A percentile compares a stretch with the other conserved stretches of the same genome.
Conservation (phyloP, 352 stramenopile species). For the Phytophthora cryptogea region DNA sequence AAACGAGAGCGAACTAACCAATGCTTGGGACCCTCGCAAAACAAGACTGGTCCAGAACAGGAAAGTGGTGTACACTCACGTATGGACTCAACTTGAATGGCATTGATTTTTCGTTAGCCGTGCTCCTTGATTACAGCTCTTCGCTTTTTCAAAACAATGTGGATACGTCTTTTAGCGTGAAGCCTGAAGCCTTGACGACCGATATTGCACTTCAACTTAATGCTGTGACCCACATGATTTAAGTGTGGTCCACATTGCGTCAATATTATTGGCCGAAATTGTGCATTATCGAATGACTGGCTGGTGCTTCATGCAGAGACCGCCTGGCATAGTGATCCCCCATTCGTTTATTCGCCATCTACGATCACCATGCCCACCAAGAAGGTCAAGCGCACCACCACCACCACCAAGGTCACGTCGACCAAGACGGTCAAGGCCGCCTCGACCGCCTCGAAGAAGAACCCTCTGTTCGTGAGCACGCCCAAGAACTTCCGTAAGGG, state of each 20-base stretch:
- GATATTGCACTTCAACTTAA: constrained; percentile 8
- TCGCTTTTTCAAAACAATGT: too few species aligned
- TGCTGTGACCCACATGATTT: neutral
- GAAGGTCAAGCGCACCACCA: constrained; percentile 86
- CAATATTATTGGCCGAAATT: constrained; percentile 25
- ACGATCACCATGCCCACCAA: constrained; percentile 86
- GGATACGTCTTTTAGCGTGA: too few species aligned
- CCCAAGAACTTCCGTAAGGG: constrained; percentile 97
- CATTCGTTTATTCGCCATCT: constrained; percentile 90
- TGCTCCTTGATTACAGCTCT: too few species aligned
- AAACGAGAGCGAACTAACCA: too few species aligned
- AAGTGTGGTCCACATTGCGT: constrained; percentile 2
- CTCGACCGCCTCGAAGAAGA: constrained; percentile 75
- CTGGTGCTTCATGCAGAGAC: constrained; percentile 13
- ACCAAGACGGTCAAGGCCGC: constrained; percentile 76
- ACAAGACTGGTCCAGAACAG: too few species aligned
- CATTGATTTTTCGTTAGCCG: too few species aligned
- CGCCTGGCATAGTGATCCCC: neutral
- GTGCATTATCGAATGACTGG: constrained; percentile 32
- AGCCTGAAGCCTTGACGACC: too few species aligned
- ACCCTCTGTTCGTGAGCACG: constrained; percentile 94
- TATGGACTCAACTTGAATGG: too few species aligned
- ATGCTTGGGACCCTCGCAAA: too few species aligned
- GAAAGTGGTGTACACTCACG: too few species aligned
- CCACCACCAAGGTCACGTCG: constrained; percentile 59